Conservation (phyloP, 1,284 basidiomycete genomes). For the Cystobasidium sp. region DNA sequence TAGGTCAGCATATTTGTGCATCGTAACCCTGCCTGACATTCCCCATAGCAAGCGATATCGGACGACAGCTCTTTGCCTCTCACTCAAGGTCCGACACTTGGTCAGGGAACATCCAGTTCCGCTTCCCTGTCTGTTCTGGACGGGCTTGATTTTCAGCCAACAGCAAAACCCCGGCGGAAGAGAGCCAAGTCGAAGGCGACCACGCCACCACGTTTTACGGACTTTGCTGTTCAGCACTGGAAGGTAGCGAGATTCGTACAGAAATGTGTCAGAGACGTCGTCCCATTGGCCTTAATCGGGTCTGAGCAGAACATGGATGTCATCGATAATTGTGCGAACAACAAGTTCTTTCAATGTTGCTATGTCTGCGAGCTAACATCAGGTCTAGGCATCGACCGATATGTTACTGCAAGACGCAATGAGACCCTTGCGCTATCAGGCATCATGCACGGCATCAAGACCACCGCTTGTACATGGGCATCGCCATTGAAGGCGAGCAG, state of each 20-base stretch:
- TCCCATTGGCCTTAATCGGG: conserved; percentile 81
- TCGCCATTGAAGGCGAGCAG: conserved; percentile 52
- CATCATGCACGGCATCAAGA: conserved; percentile 75
- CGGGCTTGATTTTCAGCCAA: conserved; percentile 8
- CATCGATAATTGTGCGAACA: conserved; percentile 66
- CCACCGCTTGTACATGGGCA: conserved; percentile 82
- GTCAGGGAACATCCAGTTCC: neutral
- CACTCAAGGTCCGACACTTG: neutral
- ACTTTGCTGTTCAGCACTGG: conserved; percentile 69
- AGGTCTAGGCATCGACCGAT: conserved; percentile 68
- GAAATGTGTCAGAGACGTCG: conserved; percentile 68
- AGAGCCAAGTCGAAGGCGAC: conserved; percentile 56
- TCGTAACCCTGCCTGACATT: neutral
- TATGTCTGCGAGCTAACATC: neutral
- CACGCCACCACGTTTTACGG: conserved; percentile 74
- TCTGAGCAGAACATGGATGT: conserved; percentile 69
- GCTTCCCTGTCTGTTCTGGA: neutral
- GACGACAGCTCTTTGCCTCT: conserved; percentile 26
- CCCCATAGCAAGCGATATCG: conserved; percentile 20
- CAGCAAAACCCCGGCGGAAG: neutral
- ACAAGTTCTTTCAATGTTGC: neutral
- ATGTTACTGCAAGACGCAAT: conserved; percentile 75
- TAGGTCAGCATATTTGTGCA: conserved; percentile 8
- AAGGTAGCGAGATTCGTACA: conserved; percentile 74
- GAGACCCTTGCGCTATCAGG: conserved; percentile 82